Evolutionary conservation across 2,329 filamentous ascomycete species (phyloP).

Genomic region (Fusarium austroafricanum): DNA sequence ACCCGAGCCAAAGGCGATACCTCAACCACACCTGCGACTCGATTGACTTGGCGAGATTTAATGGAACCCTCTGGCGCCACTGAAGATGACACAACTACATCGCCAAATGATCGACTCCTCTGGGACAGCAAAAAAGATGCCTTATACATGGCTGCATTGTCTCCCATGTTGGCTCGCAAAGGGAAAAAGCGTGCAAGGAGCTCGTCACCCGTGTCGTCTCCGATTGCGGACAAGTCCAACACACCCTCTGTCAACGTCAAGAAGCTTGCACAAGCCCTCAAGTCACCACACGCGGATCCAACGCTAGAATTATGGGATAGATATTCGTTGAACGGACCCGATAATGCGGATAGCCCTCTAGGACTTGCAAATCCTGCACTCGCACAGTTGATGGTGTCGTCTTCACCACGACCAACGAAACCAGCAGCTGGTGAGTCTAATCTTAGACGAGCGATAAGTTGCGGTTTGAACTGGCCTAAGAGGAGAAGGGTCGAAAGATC

Average conservation of each 20-base stretch:
- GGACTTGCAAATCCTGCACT: slow-evolving; percentile 68
- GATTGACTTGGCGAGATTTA: slow-evolving; percentile 69
- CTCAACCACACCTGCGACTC: slow-evolving; percentile 60
- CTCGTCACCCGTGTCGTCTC: slow-evolving; percentile 79
- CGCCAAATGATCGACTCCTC: slow-evolving; percentile 70
- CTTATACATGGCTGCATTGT: slow-evolving; percentile 56
- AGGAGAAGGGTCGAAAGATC: slow-evolving; percentile 68
- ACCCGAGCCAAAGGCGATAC: slow-evolving; percentile 40
- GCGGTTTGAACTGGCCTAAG: slow-evolving; percentile 78
- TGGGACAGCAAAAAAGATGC: slow-evolving; percentile 67
- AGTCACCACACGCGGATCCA: slow-evolving; percentile 77
- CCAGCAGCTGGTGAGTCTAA: slow-evolving; percentile 51
- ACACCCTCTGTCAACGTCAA: slow-evolving; percentile 67
- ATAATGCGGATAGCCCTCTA: slow-evolving; percentile 55
- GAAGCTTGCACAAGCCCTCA: slow-evolving; percentile 67
- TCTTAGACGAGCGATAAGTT: slow-evolving; percentile 75
- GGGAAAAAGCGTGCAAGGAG: slow-evolving; percentile 77
- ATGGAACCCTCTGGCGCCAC: slow-evolving; percentile 58
- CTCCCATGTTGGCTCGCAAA: slow-evolving; percentile 62
- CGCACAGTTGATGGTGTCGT: slow-evolving; percentile 75
- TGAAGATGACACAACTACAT: slow-evolving; percentile 61
- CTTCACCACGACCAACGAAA: slow-evolving; percentile 72
- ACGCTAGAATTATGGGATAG: slow-evolving; percentile 82
- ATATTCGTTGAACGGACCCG: slow-evolving; percentile 65
- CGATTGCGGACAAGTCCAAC: slow-evolving; percentile 60